Evolutionary conservation across 139 green algal species (phyloP), one percentile per base, ranked within the genome.

Genomic region (Volvox reticuliferus): DNA sequence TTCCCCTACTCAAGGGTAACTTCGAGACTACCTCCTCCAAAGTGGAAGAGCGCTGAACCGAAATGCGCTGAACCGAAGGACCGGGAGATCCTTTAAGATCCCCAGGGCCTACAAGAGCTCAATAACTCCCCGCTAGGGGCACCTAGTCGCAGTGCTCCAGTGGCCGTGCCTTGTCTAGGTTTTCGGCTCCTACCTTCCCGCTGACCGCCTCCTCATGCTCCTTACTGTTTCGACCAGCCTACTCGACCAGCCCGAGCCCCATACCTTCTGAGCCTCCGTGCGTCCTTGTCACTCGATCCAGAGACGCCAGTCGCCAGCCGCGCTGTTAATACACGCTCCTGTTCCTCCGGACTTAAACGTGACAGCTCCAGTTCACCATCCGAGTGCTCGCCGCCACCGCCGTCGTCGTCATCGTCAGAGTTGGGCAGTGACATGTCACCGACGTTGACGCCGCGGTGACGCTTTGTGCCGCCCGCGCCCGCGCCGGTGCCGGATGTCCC

Each of bases 261-360:
- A 0, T 86, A 93, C 91, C 91, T 78, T 71, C 91, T 93, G 17
- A 93, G 91, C 18, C 84, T 28, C 30, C 86, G 50, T 0, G 87
- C 87, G 81, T 93, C 91, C 78, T 93, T 88, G 75, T 91, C 88
- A 81, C 50, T 94, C 89, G 37, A 92, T 61, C 24, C 92, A 28
- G 61, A 35, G n/a, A 36, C 83, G n/a, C 77, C 77, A 36, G 28
- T 17, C 6, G 87, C 87, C 33, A 91, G 37, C 35, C 67, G 26
- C 21, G 73, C 55, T 1, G 86, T n/a, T 17, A 90, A 77, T 35
- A 82, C 28, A 13, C n/a, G 61, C 68, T 89, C 78, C 86, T 75
- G 79, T 44, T 91, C 91, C 30, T 90, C 91, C 0, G 91, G 62
- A 14, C 30, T 81, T 12, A 92, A 63, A 55, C 18, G 22, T 0